A percentile compares a stretch with the other conserved stretches of the same genome.
Evolutionary conservation across 192 early-diverging fungal species (phyloP).

Genomic region (Dissophora ornata): DNA sequence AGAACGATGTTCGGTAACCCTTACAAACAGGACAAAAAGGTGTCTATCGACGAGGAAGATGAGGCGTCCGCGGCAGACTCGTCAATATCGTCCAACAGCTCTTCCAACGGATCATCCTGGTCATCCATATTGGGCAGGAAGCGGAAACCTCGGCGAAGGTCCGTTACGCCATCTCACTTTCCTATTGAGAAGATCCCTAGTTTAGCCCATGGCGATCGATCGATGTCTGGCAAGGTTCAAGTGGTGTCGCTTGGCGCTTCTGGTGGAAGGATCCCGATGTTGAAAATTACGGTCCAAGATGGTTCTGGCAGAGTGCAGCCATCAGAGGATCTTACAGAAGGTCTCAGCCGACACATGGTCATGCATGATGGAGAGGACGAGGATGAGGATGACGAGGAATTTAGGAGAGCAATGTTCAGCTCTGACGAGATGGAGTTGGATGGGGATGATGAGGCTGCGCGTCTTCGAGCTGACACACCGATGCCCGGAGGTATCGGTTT

Average conservation of each 20-base stretch:
- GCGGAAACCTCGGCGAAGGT: constrained; percentile 39
- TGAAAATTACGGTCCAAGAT: constrained; percentile 32
- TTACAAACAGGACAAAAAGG: constrained; percentile 65
- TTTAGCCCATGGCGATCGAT: constrained; percentile 18
- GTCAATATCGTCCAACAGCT: constrained; percentile 26
- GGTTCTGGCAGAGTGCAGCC: constrained; percentile 22
- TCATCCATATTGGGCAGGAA: constrained; percentile 44
- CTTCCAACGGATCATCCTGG: constrained; percentile 22
- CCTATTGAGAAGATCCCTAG: constrained; percentile 41
- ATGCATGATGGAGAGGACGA: constrained; percentile 55
- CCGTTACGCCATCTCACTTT: constrained; percentile 42
- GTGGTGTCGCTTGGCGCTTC: constrained; percentile 19
- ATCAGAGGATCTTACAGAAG: constrained; percentile 2
- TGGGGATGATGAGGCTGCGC: constrained; percentile 44
- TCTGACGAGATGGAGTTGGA: constrained; percentile 55
- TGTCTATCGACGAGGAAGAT: constrained; percentile 63
- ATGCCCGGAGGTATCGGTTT: constrained; percentile 51
- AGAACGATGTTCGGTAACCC: constrained; percentile 84
- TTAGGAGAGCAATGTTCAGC: constrained; percentile 50
- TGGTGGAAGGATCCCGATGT: constrained; percentile 9
- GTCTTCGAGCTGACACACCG: constrained; percentile 44
- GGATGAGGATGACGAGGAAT: constrained; percentile 49
- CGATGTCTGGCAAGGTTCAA: constrained; percentile 29
- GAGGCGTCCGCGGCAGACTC: constrained; percentile 30
- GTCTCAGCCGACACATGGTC: constrained; percentile 15